Evolutionary conservation across 2,329 filamentous ascomycete species (phyloP).

Genomic region (Verticillium tricorpus): DNA sequence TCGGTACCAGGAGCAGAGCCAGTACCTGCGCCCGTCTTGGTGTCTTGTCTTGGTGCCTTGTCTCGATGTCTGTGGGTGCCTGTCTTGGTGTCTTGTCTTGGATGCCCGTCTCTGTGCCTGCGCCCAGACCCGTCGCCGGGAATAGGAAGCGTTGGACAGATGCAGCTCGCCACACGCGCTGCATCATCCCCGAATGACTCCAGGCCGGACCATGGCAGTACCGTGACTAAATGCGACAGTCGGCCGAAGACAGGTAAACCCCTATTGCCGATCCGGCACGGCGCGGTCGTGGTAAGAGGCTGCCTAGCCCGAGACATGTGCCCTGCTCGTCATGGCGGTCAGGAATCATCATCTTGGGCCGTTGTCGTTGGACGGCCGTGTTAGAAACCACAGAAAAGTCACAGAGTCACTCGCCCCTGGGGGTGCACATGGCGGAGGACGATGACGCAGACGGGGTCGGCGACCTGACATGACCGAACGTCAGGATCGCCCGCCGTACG

Average conservation of each 20-base stretch:
- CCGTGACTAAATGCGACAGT: background rate
- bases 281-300: background rate
- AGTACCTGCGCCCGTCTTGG: background rate
- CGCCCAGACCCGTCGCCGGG: background rate
- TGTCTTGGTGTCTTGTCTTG: too few species aligned
- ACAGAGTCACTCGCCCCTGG: background rate
- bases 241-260: background rate
- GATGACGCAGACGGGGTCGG: background rate
- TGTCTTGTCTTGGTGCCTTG: too few species aligned
- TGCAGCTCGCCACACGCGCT: background rate
- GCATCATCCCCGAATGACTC: background rate
- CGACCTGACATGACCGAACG: background rate
- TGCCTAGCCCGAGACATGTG: background rate
- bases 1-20: background rate
- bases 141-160: background rate
- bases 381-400: background rate
- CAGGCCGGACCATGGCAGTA: background rate
- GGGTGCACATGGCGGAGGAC: background rate
- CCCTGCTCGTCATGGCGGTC: background rate
- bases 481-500: background rate
- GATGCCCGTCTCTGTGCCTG: background rate
- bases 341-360: background rate
- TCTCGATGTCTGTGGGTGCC: too few species aligned
- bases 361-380: background rate
- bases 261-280: background rate